A percentile compares a stretch with the other conserved stretches of the same genome.
Evolutionary conservation across 192 early-diverging fungal genomes (phyloP).

Genomic region (Geosiphon pyriformis): DNA sequence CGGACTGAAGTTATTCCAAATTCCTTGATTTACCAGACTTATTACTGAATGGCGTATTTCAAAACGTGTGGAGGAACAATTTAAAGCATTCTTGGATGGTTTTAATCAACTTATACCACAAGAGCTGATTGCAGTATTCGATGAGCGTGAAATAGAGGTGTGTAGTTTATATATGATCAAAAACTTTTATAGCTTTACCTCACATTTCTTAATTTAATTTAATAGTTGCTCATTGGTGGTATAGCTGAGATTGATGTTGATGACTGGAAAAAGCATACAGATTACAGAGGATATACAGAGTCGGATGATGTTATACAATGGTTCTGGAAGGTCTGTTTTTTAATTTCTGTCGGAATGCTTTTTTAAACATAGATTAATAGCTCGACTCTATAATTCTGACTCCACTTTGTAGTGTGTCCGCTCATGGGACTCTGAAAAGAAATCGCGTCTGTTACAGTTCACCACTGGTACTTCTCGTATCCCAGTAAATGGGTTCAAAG

Average conservation of each 20-base stretch:
- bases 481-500: constrained; percentile 98
- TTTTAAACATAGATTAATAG: no score
- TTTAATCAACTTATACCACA: constrained; percentile 96
- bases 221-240: constrained; percentile 85
- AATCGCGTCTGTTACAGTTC: constrained; percentile 91
- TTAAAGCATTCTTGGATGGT: constrained; percentile 90
- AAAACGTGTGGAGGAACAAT: constrained; percentile 92
- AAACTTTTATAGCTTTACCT: background rate
- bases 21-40: constrained; percentile 33
- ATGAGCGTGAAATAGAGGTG: constrained; percentile 90
- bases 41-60: constrained; percentile 86
- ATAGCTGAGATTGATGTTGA: constrained; percentile 95
- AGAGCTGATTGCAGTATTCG: constrained; percentile 93
- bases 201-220: background rate
- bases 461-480: constrained; percentile 97
- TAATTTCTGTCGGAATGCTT: no score
- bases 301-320: constrained; percentile 90
- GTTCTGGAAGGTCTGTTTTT: constrained; percentile 80
- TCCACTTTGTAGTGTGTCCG: constrained; percentile 58
- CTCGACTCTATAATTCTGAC: no score
- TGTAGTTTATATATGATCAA: background rate
- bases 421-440: constrained; percentile 89
- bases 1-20: background rate
- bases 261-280: constrained; percentile 98
- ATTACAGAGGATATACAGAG: constrained; percentile 97